Evolutionary conservation across 108 stramenopile genomes (phyloP), one percentile per base, ranked within the genome.

Genomic region (Mayamaea pseudoterrestris): DNA sequence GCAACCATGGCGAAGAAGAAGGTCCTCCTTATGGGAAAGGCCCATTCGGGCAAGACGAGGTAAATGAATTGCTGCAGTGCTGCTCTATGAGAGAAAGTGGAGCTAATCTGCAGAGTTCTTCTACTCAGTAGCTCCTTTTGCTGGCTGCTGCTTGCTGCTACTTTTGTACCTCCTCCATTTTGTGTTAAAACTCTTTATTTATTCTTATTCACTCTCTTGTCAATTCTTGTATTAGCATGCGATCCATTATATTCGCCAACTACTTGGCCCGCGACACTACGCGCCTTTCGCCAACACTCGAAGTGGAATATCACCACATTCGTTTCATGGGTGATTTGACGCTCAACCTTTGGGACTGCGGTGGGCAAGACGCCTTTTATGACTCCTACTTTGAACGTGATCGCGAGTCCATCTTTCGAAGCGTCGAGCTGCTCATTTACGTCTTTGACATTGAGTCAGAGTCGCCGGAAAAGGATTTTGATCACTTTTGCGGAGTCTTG

Each of bases 291-390:
- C 89, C 94, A 22, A 97, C 98, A 0, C 60, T 96, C 17, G 98
- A 99, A 60, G 96, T 99, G 18, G 96, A 99, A 45, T 90, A 98
- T 61, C 83, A 86, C 41, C 90, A 96, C 60, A 93, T 99, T 25
- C 93, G 98, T 6, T 98, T 99, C 56, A 69, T 99, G n/a, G 96
- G 96, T 18, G 90, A 96, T 48, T 59, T 99, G 18, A 92, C 94
- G 16, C 72, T 99, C 37, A 97, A 96, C 51, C 69, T 99, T n/a
- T 99, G 98, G 98, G 98, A 99, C 68, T 99, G 98, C 64, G 98
- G 98, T 8, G 98, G 98, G 11, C 91, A 93, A 60, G 96, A 97
- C 56, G 87, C 85, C 57, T 98, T 99, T 51, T 99, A 90, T 58
- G 95, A 97, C 53, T 71, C 70, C 40, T 99, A 99, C 70, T 98